Evolutionary conservation across 148 eudicot species (phyloP), one percentile per base, ranked within the genome.

Genomic region (Dysphania ambrosioides): DNA sequence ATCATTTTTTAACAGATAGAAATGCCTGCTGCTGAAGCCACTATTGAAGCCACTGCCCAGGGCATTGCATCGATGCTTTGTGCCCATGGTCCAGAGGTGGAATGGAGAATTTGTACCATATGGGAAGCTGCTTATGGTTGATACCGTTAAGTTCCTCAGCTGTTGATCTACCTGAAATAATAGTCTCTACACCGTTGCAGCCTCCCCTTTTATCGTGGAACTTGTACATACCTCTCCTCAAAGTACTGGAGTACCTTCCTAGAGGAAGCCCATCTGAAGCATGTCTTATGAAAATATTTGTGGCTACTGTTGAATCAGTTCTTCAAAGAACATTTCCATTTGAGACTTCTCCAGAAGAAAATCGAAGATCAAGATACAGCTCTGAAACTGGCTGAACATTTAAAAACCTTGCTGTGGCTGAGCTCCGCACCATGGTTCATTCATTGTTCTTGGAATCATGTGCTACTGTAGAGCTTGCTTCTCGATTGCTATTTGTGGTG

Each of bases 51-150:
- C 44, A 95, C 99, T 77, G 99, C 99, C 53, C 97, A 95, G 82
- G 99, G 99, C 68, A 92, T 95, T 75, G 99, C 99, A 55, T 95
- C 99, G 40, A 92, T 95, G 97, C 97, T 95, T 80, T 92, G 99
- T 81, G 96, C 97, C 47, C 97, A 95, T 68, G 99, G 99, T 69
- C 99, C 99, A 31, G 99, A 95, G 80, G 99, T 95, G 74, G 99
- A 95, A 75, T 95, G 99, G 99, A 88, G 99, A 84, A 95, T 95
- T 74, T 95, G 99, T 69, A 92, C 99, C 76, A 95, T 95, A 77
- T 95, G 99, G 99, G 99, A 95, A 89, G 99, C 99, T 83, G 97
- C 99, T 73, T 95, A 95, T 83, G 99, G 99, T 61, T 95, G 77
- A 92, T 95, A 69, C 97, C 99, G 51, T 80, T 95, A 75, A 95